Evolutionary conservation across 805 yeast species (phyloP).

Genomic region (Nakazawaea siamensis): DNA sequence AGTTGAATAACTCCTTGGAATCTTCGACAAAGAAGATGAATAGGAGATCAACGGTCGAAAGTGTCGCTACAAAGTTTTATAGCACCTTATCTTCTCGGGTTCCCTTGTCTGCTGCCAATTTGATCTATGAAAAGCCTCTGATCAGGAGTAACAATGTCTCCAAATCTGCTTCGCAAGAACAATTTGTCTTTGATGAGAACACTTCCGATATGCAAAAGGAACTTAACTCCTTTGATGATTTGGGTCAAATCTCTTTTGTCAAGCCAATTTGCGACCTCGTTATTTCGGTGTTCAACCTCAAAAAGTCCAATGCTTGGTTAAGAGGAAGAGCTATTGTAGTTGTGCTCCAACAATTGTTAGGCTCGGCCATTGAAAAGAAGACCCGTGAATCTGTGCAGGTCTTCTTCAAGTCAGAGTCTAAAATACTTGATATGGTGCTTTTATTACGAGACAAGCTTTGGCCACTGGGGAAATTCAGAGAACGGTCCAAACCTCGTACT

Average conservation of each 20-base stretch:
- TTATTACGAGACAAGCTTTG: constrained; percentile 26
- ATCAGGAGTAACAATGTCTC: background rate
- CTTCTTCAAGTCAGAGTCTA: constrained; percentile 32
- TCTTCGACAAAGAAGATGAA: constrained; percentile 5
- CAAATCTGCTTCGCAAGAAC: constrained; percentile 13
- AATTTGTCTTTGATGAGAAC: constrained; percentile 17
- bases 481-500: constrained; percentile 37
- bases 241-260: constrained; percentile 46
- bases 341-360: constrained; percentile 76
- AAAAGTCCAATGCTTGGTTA: constrained; percentile 61
- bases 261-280: constrained; percentile 77
- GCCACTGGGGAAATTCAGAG: constrained; percentile 49
- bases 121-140: background rate
- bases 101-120: constrained; percentile 1
- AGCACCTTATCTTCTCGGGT: constrained; percentile 12
- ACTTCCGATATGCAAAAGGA: constrained; percentile 46
- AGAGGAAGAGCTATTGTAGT: constrained; percentile 79
- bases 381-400: constrained; percentile 36
- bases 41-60: constrained; percentile 17
- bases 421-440: constrained; percentile 31
- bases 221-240: constrained; percentile 37
- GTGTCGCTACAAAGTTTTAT: constrained; percentile 27
- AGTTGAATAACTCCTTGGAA: constrained; percentile 11
- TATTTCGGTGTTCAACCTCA: constrained; percentile 57
- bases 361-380: constrained; percentile 73